phyloP scores from a whole-genome alignment of 768 basidiomycete genomes.

The Atractiella rhizophila region DNA sequence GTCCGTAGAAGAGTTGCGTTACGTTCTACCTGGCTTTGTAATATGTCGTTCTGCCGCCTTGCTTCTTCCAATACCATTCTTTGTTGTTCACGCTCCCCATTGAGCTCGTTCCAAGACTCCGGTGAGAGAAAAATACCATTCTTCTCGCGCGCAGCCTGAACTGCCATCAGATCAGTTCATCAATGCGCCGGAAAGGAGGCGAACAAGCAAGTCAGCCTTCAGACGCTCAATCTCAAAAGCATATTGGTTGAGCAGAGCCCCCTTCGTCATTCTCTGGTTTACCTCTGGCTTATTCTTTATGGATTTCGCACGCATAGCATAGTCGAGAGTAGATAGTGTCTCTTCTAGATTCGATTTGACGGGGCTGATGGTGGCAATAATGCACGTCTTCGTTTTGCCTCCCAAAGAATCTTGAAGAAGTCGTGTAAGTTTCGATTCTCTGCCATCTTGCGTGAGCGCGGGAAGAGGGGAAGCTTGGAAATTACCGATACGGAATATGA shows the following conservation, averaged over 20 bases:
- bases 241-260: slow-evolving; percentile 77
- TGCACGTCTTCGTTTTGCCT: slow-evolving; percentile 86
- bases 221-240: slow-evolving; percentile 76
- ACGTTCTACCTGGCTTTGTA: slow-evolving; percentile 63
- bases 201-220: slow-evolving; percentile 48
- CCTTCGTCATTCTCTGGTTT: slow-evolving; percentile 79
- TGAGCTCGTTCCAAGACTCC: slow-evolving; percentile 69
- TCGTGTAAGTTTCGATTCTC: slow-evolving; percentile 91
- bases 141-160: slow-evolving; percentile 62
- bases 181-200: not conserved
- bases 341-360: slow-evolving; percentile 86
- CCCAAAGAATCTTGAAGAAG: slow-evolving; percentile 97
- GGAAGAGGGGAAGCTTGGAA: not conserved
- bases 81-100: slow-evolving; percentile 44
- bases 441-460: slow-evolving; percentile 18
- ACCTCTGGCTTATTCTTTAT: slow-evolving; percentile 87
- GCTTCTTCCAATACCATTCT: slow-evolving; percentile 60
- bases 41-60: slow-evolving; percentile 50
- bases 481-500: slow-evolving; percentile 80
- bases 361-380: slow-evolving; percentile 88
- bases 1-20: too few relatives aligned
- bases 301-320: slow-evolving; percentile 79
- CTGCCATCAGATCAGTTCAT: not conserved
- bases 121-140: slow-evolving; percentile 84
- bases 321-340: slow-evolving; percentile 88